Base-by-base conservation (phyloP, 768 basidiomycete genomes). In the Tricholoma furcatifolium region DNA sequence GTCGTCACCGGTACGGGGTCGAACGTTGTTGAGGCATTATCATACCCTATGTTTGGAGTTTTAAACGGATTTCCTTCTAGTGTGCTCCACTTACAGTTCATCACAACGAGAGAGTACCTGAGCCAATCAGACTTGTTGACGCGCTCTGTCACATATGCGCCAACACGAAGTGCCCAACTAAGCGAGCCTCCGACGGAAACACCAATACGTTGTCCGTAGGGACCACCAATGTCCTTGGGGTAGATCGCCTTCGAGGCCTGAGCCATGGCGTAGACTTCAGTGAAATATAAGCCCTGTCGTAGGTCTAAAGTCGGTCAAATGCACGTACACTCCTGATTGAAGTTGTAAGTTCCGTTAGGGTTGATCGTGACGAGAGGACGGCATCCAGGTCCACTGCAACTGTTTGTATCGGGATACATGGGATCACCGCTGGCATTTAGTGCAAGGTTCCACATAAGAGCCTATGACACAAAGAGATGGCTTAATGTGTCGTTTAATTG, bases 391-490 rank as follows among this genome's bases (percentile, higher is more conserved):
- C 77, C 77, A 1, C 74, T 74, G 55, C 88, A 91, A 52, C 83
- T 86, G 50, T 71, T 71, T 2, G 83, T 80, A 6, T 84, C 83
- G 0, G 87, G 85, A 2, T 85, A 72, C 61, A 78, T 79, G 2
- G 88, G 88, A n/a, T 79, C 66, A 0, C 88, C 87, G 32, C 67
- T 77, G 0, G 79, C 71, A 38, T 89, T 82, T 8, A 86, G 74
- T 0, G 85, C 88, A 39, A 89, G 67, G 60, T 87, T 88, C 87
- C 88, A 91, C 83, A 88, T 86, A 18, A 90, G 53, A 2, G 34
- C 63, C 63, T 62, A 20, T 6, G 27, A 32, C 18, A 8, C 31
- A 7, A 18, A 8, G n/a, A 1, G 20, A 21, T 2, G 23, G 18
- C 3, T 24, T 17, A n/a, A 55, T 30, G 24, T 68, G 2, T 70